Evolutionary conservation across 495 filamentous ascomycete genomes (phyloP), one percentile per base, ranked within the genome.

Genomic region (Hypoxylon lienhwacheense): DNA sequence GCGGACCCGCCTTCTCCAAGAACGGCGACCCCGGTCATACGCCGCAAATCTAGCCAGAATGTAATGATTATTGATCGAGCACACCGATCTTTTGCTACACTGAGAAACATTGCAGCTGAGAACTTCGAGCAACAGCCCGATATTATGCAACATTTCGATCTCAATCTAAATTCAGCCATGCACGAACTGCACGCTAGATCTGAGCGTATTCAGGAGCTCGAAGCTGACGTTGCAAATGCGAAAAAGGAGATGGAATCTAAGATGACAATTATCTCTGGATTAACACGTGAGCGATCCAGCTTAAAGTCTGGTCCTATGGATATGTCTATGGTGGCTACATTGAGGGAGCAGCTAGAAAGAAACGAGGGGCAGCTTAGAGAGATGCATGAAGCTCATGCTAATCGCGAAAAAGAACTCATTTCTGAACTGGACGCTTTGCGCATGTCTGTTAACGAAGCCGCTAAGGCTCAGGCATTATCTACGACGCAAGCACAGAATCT

Each of bases 181-280:
- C 90, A 92, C 59, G 93, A 98, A 64, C 78, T 97, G 19, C 85
- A 95, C 55, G 80, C 73, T 26, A 85, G 91, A 17, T 90, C 91
- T 12, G 93, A 97, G 64, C 85, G 90, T 16, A 89, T 95, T 28
- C 86, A 91, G 64, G 84, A 91, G 40, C 77, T 98, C 7, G 93
- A 98, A 66, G 83, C 82, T 4, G 95, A 96, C 62, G 83, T 97
- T 49, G 74, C 84, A 1, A 83, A 81, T 5, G 81, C 92, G 10
- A 95, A 88, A 74, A 93, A 88, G 69, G 95, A 97, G 66, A 95
- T 98, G 88, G 95, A 98, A 55, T 83, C 79, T 47, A 97, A 97
- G 79, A 87, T 88, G 72, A 86, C 86, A 16, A 91, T 98, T 62
- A 97, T 98, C 52, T 89, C 90, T 12, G 93, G 93, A 4, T 80